Conservation (phyloP, 257 asterid genomes). For the Rhazya stricta region DNA sequence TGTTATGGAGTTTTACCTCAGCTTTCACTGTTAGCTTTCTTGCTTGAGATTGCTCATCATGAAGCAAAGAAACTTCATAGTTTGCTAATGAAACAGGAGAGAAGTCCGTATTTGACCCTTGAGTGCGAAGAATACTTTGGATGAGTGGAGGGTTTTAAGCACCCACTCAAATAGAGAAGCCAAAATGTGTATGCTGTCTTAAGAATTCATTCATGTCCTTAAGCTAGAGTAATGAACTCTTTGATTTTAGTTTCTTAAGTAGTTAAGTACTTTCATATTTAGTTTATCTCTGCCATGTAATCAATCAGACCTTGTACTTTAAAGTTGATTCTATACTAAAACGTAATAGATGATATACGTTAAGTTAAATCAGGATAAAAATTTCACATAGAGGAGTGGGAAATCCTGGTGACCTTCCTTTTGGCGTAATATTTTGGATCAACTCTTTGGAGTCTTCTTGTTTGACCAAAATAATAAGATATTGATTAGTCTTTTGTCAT, state of each 20-base stretch:
- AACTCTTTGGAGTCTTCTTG: not conserved
- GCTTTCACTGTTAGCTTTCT: not conserved
- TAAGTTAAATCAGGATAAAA: not conserved
- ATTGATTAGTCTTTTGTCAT: not conserved
- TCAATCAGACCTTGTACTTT: not conserved
- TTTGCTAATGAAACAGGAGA: not conserved
- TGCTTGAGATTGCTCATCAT: not conserved
- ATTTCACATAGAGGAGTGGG: no score
- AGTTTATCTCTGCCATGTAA: not conserved
- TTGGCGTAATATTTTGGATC: not conserved
- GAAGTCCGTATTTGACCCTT: not conserved
- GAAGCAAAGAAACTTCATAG: not conserved
- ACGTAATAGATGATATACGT: not conserved
- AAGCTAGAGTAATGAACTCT: not conserved
- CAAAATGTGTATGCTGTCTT: not conserved
- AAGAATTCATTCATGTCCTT: not conserved
- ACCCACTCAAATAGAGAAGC: not conserved
- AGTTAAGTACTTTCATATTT: not conserved
- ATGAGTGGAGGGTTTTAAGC: no score
- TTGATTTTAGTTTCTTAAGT: not conserved
- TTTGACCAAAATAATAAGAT: not conserved
- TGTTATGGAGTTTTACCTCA: not conserved
- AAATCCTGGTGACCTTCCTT: not conserved
- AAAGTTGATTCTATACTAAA: not conserved
- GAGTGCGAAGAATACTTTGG: no score